Evolutionary conservation across 768 basidiomycete species (phyloP), one percentile per base, ranked within the genome.

Genomic region (Boletellus ananiceps): DNA sequence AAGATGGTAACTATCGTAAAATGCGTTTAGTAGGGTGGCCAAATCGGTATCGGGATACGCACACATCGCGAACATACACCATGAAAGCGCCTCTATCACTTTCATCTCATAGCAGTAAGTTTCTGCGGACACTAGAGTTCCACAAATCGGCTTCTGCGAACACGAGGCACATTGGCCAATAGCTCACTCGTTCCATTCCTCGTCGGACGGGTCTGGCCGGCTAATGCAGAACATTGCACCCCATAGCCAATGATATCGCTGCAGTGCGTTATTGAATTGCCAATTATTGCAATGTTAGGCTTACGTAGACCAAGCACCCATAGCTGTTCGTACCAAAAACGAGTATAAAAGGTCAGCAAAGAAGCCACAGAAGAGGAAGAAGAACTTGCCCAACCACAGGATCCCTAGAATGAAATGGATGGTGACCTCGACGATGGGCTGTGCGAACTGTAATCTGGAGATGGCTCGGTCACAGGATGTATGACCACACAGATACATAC

Each of bases 51-150:
- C 21, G 34, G 40, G 14, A 46, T 37, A 64, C 76, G 29, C 36
- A 79, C 78, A 73, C 40, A 76, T 57, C 49, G 73, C 72, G 59
- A 89, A 90, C 44, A 80, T 67, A 61, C 79, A 73, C 88, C 88
- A 90, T 0, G 88, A 88, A 62, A 90, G 79, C 2, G 84, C 86
- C 56, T 88, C 79, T 31, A 88, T 74, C 40, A 82, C 82, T 66
- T 85, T 87, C 83, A 89, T 86, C 61, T 88, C 79, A 63, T 86
- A 84, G 63, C 88, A 91, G 56, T 76, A 89, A 23, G 69, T 63
- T 56, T 71, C 70, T 8, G 68, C 66, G 44, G 77, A 76, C 48
- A 79, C 88, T 89, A 45, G 8, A 19, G 19, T n/a, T 34, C 37
- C 46, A n/a, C 44, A 9, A 25, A 40, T 56, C 52, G 52, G 50